Evolutionary conservation across 352 stramenopile species (phyloP), one percentile per base, ranked within the genome.

Genomic region (Globisporangium viniferum): DNA sequence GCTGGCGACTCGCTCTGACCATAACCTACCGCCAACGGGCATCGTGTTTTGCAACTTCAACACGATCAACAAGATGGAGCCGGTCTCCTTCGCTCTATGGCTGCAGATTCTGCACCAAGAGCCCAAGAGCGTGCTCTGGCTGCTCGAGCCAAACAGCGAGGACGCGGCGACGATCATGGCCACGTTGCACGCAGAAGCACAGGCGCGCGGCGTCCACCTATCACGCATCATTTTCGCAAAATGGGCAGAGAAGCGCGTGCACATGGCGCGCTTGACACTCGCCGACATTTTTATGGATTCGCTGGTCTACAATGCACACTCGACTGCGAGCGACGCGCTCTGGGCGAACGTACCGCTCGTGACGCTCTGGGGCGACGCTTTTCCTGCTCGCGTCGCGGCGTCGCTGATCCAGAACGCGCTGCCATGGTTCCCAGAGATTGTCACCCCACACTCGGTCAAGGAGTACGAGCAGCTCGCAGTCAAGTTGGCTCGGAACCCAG

Each of bases 261-360:
- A 99, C 72, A 73, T 98, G 5, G 73, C 75, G 14, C 83, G 97
- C 10, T 70, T 98, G 12, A 71, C 70, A 5, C 48, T 82, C 14
- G 91, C 88, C 0, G 95, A 99, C 71, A 24, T 99, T 4, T 98
- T 98, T 60, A 72, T 99, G n/a, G 97, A 99, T 70, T 98, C 94
- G 15, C 87, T 98, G 53, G 74, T 96, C 8, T 99, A 99, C 78
- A 98, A 95, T 51, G 96, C 96, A n/a, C 97, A 99, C 71, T 98
- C 95, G 14, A 97, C 97, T 2, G 96, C 94, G 18, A 81, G 86
- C 20, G 96, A 99, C 65, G 87, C 88, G 22, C 76, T 99, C 0
- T 97, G 84, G 78, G 78, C 88, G 1, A 83, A 90, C 58, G 76
- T 98, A 8, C 95, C 96, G 1, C 79, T 98, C 44, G 74, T 99